These are phyloP conservation scores for Allium cepa DNA, from an alignment of 106 monocot genomes.

Conservation along the genomic window DNA sequence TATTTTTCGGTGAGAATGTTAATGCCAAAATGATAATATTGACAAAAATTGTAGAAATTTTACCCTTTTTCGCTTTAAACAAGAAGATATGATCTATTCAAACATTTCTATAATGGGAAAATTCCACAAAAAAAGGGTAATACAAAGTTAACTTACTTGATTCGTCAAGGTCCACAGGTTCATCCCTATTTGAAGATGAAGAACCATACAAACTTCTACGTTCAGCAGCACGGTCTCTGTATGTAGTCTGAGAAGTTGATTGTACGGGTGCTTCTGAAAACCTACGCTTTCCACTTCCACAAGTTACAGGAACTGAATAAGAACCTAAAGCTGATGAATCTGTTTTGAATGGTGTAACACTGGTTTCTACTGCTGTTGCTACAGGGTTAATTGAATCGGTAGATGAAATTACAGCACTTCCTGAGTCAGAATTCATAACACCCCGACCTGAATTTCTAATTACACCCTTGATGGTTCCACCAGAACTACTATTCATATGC, in stretches of 20 bases:
- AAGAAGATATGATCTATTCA: too few relatives aligned
- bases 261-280: slow-evolving; percentile 85
- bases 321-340: slow-evolving; percentile 77
- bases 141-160: slow-evolving; percentile 60
- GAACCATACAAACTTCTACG: slow-evolving; percentile 91
- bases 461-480: slow-evolving; percentile 74
- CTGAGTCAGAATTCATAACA: slow-evolving; percentile 53
- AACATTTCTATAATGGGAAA: too few relatives aligned
- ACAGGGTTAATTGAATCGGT: slow-evolving; percentile 4
- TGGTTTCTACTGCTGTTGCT: slow-evolving; percentile 3
- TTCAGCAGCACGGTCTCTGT: slow-evolving; percentile 97
- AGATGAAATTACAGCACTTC: slow-evolving; percentile 6
- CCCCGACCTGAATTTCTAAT: slow-evolving; percentile 72
- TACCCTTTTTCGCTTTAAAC: too few relatives aligned
- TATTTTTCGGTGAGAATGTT: too few relatives aligned
- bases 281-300: slow-evolving; percentile 68
- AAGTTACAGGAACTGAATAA: slow-evolving; percentile 29
- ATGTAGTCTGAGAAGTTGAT: slow-evolving; percentile 34
- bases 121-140: not conserved
- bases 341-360: slow-evolving; percentile 65
- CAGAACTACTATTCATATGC: slow-evolving; percentile 43
- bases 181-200: slow-evolving; percentile 40
- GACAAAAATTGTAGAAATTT: too few relatives aligned
- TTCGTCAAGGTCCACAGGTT: slow-evolving; percentile 36
- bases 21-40: too few relatives aligned